Evolutionary conservation across 495 filamentous ascomycete species (phyloP).

Genomic region (Aspergillus sclerotiicarbonarius): DNA sequence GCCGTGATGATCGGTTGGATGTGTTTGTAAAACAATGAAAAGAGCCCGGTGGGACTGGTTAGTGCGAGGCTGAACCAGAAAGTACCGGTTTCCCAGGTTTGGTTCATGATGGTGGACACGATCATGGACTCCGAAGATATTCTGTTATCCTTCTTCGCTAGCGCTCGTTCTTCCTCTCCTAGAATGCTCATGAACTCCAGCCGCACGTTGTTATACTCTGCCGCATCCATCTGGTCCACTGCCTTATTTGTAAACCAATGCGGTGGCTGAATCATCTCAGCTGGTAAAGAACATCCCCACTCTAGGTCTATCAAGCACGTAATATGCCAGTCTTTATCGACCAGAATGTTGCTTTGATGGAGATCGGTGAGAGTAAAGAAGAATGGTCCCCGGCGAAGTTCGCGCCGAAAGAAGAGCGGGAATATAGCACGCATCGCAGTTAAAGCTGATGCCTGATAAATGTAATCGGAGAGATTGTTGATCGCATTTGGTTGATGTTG

Average conservation of each 20-base stretch:
- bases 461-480: conserved; percentile 25
- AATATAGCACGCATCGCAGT: conserved; percentile 27
- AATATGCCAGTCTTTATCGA: conserved; percentile 26
- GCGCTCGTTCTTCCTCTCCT: background rate
- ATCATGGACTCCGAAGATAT: background rate
- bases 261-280: conserved; percentile 28
- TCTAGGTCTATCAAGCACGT: conserved; percentile 33
- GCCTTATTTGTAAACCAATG: conserved; percentile 28
- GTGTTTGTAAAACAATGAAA: conserved; percentile 8
- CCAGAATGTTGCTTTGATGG: conserved; percentile 31
- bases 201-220: conserved; percentile 15
- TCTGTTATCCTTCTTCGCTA: background rate
- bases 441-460: conserved; percentile 26
- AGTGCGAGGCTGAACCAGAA: conserved; percentile 14
- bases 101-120: conserved; percentile 5
- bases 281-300: conserved; percentile 32
- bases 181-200: conserved; percentile 17
- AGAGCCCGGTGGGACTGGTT: conserved; percentile 10
- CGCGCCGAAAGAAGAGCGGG: conserved; percentile 22
- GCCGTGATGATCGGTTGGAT: conserved; percentile 9
- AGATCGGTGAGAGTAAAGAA: conserved; percentile 27
- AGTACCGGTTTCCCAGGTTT: conserved; percentile 5
- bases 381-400: conserved; percentile 26
- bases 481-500: conserved; percentile 34
- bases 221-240: conserved; percentile 24